Evolutionary conservation across 2,329 filamentous ascomycete genomes (phyloP).

Genomic region (Tolypocladium sp.): DNA sequence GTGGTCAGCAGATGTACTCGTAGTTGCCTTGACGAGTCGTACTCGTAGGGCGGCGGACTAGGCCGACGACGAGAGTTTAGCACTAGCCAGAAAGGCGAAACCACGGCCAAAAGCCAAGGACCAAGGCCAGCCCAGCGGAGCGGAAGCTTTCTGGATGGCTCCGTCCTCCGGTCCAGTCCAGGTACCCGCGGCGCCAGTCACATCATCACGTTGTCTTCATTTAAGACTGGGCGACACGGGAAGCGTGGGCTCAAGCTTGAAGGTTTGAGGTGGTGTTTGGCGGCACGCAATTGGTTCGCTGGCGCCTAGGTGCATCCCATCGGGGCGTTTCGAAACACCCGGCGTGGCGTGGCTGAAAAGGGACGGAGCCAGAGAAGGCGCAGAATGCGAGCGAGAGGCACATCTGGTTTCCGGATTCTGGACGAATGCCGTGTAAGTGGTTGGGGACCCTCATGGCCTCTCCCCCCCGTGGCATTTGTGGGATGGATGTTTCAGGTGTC

Average conservation of each 20-base stretch:
- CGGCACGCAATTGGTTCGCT: not conserved
- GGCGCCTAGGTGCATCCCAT: not conserved
- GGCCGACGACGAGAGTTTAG: not conserved
- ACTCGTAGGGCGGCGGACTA: not conserved
- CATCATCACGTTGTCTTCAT: not conserved
- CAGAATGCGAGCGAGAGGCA: not conserved
- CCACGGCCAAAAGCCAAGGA: not conserved
- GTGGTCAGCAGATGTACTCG: not conserved
- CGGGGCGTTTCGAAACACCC: slow-evolving; percentile 1
- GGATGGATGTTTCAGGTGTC: not conserved
- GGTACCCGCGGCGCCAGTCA: not conserved
- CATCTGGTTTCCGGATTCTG: not conserved
- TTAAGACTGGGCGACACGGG: not conserved
- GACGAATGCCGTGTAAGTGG: not conserved
- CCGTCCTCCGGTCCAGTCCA: not conserved
- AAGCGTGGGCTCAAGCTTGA: not conserved
- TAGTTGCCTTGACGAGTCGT: no score
- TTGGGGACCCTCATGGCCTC: not conserved
- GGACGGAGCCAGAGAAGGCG: not conserved
- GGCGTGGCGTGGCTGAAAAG: not conserved
- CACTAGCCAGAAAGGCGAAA: not conserved
- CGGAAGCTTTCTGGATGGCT: not conserved
- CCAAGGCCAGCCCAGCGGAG: not conserved
- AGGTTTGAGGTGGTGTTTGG: not conserved
- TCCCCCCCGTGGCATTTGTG: not conserved